phyloP scores from a whole-genome alignment of 2,329 filamentous ascomycete species.

The Talaromyces sp. region DNA sequence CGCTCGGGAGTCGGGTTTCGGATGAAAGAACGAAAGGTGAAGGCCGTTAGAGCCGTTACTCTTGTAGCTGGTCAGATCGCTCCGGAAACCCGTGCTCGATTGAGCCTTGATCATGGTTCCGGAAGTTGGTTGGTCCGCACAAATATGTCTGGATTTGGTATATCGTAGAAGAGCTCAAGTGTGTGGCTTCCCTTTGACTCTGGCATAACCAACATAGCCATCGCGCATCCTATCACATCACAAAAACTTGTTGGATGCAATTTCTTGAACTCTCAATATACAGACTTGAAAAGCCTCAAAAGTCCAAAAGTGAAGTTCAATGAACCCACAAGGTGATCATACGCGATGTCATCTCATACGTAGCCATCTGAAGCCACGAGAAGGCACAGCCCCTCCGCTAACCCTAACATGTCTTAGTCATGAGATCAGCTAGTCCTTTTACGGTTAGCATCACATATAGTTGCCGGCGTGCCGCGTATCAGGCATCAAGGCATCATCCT shows the following conservation, averaged over 20 bases:
- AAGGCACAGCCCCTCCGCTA: not conserved
- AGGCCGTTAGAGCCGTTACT: not conserved
- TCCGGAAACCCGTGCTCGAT: not conserved
- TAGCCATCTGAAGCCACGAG: not conserved
- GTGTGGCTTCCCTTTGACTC: not conserved
- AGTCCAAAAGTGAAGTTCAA: not conserved
- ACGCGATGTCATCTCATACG: not conserved
- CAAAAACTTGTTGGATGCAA: not conserved
- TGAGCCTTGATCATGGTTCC: not conserved
- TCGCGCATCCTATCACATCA: not conserved
- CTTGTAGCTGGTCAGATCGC: not conserved
- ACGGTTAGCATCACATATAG: not conserved
- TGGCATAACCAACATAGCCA: not conserved
- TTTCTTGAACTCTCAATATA: not conserved
- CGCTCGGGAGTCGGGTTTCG: constrained; percentile 7
- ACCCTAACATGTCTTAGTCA: not conserved
- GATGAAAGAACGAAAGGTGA: not conserved
- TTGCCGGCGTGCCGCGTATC: not conserved
- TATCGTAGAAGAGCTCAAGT: not conserved
- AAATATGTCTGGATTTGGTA: not conserved
- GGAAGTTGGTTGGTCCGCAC: not conserved
- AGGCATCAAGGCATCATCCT: not conserved
- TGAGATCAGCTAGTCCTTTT: not conserved
- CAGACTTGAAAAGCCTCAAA: not conserved
- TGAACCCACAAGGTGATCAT: not conserved